Conservation (phyloP, 2,329 filamentous ascomycete genomes). For the Cladophialophora psammophila region DNA sequence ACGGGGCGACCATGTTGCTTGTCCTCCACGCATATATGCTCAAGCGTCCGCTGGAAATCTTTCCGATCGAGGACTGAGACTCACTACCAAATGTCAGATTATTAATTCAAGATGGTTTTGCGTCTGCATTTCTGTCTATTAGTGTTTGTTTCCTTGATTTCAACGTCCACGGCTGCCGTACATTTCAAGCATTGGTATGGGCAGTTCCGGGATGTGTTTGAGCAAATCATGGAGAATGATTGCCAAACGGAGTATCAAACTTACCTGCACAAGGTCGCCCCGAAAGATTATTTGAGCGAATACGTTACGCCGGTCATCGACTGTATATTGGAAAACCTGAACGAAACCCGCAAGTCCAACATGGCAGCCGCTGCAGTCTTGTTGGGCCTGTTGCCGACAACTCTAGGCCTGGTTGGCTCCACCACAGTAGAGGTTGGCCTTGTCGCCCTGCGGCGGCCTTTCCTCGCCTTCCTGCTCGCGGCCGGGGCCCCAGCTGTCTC, state of each 20-base stretch:
- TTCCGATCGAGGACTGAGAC: not conserved
- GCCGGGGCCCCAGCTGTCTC: not conserved
- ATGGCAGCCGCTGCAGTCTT: not conserved
- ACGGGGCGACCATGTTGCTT: not conserved
- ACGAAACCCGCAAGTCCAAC: not conserved
- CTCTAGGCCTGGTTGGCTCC: not conserved
- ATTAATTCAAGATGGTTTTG: not conserved
- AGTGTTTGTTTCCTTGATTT: not conserved
- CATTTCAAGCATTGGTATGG: not conserved
- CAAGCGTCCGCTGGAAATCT: not conserved
- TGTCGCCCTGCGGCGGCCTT: not conserved
- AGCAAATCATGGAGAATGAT: conserved; percentile 1
- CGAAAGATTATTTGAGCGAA: not conserved
- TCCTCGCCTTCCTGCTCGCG: not conserved
- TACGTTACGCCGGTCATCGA: conserved; percentile 1
- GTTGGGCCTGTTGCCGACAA: not conserved
- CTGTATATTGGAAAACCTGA: not conserved
- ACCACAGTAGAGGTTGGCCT: not conserved
- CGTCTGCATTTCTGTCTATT: not conserved
- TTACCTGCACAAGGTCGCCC: not conserved
- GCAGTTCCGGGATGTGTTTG: not conserved
- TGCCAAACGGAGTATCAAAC: not conserved
- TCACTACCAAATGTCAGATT: not conserved
- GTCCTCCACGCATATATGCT: not conserved
- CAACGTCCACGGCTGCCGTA: not conserved